Base-by-base conservation (phyloP, 768 basidiomycete genomes). In the Lactifluus volemus region DNA sequence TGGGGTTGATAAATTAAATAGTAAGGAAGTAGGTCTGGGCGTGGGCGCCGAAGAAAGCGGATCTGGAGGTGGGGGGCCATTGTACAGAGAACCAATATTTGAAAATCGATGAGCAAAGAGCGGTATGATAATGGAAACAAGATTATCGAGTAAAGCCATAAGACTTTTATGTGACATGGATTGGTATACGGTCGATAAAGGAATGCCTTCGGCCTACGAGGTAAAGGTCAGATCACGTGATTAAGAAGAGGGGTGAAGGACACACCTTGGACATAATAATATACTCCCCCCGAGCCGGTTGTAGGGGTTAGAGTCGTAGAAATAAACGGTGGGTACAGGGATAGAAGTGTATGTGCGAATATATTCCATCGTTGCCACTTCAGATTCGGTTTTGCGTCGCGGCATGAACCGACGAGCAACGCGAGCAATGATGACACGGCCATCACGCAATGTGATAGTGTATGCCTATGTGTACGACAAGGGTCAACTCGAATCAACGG, bases 391-490 rank as follows among this genome's bases (percentile, higher is more conserved):
- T 75, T 93, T 93, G 65, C 91, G 79, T 38, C 86, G 81, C 1
- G 89, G 86, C 88, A 92, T 90, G 71, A 88, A 92, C 10, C 87
- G 82, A 53, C 89, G 84, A 3, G 90, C 90, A 25, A 92, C 88
- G 42, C 89, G 82, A 6, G 87, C 88, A 8, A 93, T 84, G 47
- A 92, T 70, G 60, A 87, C 78, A 53, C 79, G 74, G 15, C 78
- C 74, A 67, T 86, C 81, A 19, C 73, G 76, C 19, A 92, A 79
- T 8, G 83, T 86, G 53, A 92, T 75, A 2, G 89, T 78, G 74
- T 91, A 92, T 34, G 88, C 90, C 88, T 91, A 48, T 9, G 21
- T 1, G 59, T 34, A 12, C 7, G 53, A 53, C 54, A 50, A 54
- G 38, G 32, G 53, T 59, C 30, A 59, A 11, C 32, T 29, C 44